These are phyloP conservation scores for Symbiotaphrina buchneri DNA, from an alignment of 495 filamentous ascomycete genomes.

Conservation along the genomic window DNA sequence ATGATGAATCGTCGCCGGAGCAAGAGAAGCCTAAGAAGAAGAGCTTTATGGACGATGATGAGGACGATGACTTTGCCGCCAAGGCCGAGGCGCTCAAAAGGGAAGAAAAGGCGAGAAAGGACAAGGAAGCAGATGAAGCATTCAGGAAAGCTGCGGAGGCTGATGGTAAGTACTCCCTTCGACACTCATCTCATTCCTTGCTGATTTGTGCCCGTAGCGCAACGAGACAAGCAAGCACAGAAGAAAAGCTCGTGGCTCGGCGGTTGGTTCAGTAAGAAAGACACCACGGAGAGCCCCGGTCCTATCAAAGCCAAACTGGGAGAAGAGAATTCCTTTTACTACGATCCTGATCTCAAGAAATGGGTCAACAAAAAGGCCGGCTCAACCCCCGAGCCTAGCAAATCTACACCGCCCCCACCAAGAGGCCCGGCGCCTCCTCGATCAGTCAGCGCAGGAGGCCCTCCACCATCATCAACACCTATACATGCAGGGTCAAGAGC, in stretches of 20 bases:
- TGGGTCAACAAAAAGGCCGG: conserved; percentile 85
- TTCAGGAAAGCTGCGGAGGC: conserved; percentile 70
- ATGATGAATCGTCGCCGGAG: conserved; percentile 14
- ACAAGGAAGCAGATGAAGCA: conserved; percentile 47
- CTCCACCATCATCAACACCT: conserved; percentile 25
- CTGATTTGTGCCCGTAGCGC: conserved; percentile 12
- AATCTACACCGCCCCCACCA: conserved; percentile 28
- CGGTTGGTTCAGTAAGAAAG: conserved; percentile 71
- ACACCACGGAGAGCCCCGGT: conserved; percentile 22
- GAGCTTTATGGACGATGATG: conserved; percentile 60
- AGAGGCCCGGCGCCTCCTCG: conserved; percentile 16
- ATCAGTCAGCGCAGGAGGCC: conserved; percentile 6
- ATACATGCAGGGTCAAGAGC: conserved; percentile 9
- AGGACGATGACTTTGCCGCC: conserved; percentile 33
- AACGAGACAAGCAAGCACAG: conserved; percentile 12
- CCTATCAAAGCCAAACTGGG: conserved; percentile 90
- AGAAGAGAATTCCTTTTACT: conserved; percentile 81
- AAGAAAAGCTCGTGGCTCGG: conserved; percentile 68
- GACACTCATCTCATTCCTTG: conserved; percentile 1
- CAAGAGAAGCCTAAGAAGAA: conserved; percentile 47
- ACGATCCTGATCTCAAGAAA: conserved; percentile 81
- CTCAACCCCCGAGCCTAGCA: conserved; percentile 16
- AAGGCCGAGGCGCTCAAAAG: conserved; percentile 26
- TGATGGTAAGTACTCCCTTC: conserved; percentile 34
- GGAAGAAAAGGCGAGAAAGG: conserved; percentile 32